Evolutionary conservation across 441 rosid species (phyloP), one percentile per base, ranked within the genome.

Genomic region (Mallotus japonicus): DNA sequence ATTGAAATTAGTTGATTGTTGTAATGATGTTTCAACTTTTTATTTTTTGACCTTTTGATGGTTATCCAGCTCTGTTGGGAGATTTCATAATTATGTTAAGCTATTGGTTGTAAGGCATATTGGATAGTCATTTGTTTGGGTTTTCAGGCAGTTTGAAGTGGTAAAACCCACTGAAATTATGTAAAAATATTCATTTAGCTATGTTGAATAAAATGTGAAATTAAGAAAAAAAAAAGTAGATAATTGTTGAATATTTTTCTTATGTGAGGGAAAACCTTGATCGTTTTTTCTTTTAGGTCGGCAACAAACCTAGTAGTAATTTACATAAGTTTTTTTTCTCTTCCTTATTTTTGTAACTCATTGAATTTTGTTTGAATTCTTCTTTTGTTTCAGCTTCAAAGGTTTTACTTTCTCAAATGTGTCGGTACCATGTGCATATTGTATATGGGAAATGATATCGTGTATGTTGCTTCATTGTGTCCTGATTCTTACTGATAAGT

Each of bases 401-500:
- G 3, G 20, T 42, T 47, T 63, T 42, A 50, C 47, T 42, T 67
- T 17, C 32, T 12, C 42, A 50, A 51, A 67, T 49, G 14, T 51
- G 59, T 63, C 14, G 46, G 20, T 7, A 7, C 15, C 34, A 12
- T 62, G 8, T 42, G 46, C 46, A 42, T 42, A 42, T 28, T 71
- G 66, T 67, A 71, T 24, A 7, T 62, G 44, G 17, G 34, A 24
- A 71, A 47, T 61, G 28, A 57, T 16, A 61, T 49, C 12, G 5
- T 28, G 22, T 74, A 20, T 53, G 8, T 53, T 44, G 15, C 7
- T 59, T 53, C 14, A 16, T 40, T 20, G 12, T 10, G 8, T 63
- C 46, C 44, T 64, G 50, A 53, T 47, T 28, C 64, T 68, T 51
- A 19, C 17, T 57, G 53, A 66, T 76, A 7, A 65, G n/a, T 73